Evolutionary conservation across 2,329 filamentous ascomycete genomes (phyloP).

Genomic region (Pseudomassariella vexata): DNA sequence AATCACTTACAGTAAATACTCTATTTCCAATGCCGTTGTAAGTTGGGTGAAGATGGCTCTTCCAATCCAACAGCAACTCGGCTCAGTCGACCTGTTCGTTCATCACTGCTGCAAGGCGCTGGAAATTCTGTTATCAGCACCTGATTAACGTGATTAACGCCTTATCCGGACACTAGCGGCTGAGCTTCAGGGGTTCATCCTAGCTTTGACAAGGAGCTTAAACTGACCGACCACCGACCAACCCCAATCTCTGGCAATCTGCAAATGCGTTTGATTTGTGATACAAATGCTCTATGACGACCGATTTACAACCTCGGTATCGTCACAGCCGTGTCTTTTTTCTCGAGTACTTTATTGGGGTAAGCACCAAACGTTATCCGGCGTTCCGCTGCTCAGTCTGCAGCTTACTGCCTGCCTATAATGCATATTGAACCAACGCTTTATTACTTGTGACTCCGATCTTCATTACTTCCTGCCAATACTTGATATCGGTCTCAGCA

Average conservation of each 20-base stretch:
- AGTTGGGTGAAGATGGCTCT: not conserved
- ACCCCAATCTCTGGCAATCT: not conserved
- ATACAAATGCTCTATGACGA: too few species aligned
- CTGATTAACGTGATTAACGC: constrained; percentile 12
- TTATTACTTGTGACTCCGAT: too few species aligned
- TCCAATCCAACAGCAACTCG: not conserved
- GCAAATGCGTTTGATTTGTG: not conserved
- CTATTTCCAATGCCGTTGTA: not conserved
- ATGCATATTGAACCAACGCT: too few species aligned
- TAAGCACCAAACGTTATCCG: too few species aligned
- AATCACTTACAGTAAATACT: not conserved
- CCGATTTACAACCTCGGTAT: constrained; percentile 12
- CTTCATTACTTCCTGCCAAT: too few species aligned
- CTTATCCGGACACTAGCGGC: constrained; percentile 18
- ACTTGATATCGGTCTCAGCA: too few species aligned
- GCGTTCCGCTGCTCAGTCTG: too few species aligned
- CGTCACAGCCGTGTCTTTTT: too few species aligned
- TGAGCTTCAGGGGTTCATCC: constrained; percentile 13
- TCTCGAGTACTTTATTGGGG: too few species aligned
- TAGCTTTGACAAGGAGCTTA: not conserved
- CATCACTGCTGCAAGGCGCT: constrained; percentile 11
- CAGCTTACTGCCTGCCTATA: too few species aligned
- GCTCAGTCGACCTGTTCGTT: constrained; percentile 1
- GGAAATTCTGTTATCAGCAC: constrained; percentile 21
- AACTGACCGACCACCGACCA: constrained; percentile 5